Conservation (phyloP, 495 filamentous ascomycete genomes). For the Penicillium parvum region DNA sequence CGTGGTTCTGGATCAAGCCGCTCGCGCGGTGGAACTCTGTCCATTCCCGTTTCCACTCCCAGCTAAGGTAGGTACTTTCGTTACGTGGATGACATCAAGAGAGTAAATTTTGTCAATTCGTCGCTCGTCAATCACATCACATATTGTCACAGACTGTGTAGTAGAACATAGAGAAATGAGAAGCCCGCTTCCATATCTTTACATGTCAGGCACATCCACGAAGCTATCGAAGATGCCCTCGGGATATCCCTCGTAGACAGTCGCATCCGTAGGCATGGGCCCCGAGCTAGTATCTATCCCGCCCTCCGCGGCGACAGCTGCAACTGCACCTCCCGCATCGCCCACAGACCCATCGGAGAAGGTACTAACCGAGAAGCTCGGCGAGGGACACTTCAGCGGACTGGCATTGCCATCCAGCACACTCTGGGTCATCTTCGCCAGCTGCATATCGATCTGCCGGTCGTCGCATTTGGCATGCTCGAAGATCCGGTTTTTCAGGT, state of each 20-base stretch:
- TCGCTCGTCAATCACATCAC: neutral
- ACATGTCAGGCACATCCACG: conserved; percentile 2
- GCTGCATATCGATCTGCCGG: conserved; percentile 16
- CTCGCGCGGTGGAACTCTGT: too few relatives aligned
- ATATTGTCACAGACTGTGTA: too few relatives aligned
- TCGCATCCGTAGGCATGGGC: neutral
- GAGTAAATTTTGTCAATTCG: too few relatives aligned
- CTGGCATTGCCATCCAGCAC: neutral
- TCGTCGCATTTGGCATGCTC: conserved; percentile 21
- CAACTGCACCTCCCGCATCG: neutral
- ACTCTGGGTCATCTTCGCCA: conserved; percentile 15
- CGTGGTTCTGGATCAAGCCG: too few relatives aligned
- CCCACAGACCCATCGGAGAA: conserved; percentile 15
- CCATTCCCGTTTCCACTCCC: too few relatives aligned
- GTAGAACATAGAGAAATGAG: neutral
- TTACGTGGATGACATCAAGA: conserved; percentile 6
- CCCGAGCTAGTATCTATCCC: neutral
- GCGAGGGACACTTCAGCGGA: conserved; percentile 3
- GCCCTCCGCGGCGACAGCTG: neutral
- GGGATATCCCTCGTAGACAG: neutral
- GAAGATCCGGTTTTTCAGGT: conserved; percentile 23
- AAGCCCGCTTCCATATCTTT: neutral
- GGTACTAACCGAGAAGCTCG: conserved; percentile 9
- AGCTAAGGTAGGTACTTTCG: neutral
- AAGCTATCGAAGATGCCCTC: conserved; percentile 18